Conservation (phyloP, 768 basidiomycete species). For the Boletellus sp. region DNA sequence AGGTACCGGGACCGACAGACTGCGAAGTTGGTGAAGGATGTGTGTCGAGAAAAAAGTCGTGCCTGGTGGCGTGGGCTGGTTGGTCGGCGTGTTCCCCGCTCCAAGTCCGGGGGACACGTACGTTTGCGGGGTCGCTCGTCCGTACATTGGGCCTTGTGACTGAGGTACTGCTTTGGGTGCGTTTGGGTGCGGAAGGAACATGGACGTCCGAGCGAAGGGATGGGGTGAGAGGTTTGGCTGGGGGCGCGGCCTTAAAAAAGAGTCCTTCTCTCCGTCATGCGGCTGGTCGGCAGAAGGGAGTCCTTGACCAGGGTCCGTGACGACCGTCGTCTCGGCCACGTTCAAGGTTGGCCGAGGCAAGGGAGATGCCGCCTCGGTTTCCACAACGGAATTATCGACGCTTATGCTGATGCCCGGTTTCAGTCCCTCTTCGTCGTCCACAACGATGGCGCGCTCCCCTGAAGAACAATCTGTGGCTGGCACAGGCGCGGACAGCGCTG, state of each 20-base stretch:
- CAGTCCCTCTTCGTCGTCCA: slow-evolving; percentile 15
- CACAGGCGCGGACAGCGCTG: background rate
- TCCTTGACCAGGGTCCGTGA: slow-evolving; percentile 14
- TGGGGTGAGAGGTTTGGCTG: slow-evolving; percentile 16
- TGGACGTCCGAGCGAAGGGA: slow-evolving; percentile 34
- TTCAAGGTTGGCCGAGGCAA: slow-evolving; percentile 5
- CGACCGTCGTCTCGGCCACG: slow-evolving; percentile 8
- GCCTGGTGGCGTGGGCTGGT: slow-evolving; percentile 18
- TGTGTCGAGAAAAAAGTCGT: slow-evolving; percentile 28
- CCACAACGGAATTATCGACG: slow-evolving; percentile 1
- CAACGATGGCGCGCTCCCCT: slow-evolving; percentile 9
- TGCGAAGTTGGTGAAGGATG: slow-evolving; percentile 26
- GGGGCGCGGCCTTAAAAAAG: slow-evolving; percentile 29
- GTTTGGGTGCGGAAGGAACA: slow-evolving; percentile 54
- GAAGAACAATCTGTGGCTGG: too few species aligned
- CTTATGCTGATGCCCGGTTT: slow-evolving; percentile 6
- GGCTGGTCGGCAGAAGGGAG: background rate
- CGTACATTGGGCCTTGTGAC: slow-evolving; percentile 57
- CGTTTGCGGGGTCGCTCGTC: slow-evolving; percentile 31
- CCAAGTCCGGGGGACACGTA: slow-evolving; percentile 11
- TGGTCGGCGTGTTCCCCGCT: background rate
- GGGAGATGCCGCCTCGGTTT: slow-evolving; percentile 12
- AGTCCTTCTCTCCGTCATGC: slow-evolving; percentile 10
- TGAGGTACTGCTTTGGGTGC: slow-evolving; percentile 40
- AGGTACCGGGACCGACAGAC: slow-evolving; percentile 1